Evolutionary conservation across 108 stramenopile species (phyloP), one percentile per base, ranked within the genome.

Genomic region (Discostella pseudostelligera): DNA sequence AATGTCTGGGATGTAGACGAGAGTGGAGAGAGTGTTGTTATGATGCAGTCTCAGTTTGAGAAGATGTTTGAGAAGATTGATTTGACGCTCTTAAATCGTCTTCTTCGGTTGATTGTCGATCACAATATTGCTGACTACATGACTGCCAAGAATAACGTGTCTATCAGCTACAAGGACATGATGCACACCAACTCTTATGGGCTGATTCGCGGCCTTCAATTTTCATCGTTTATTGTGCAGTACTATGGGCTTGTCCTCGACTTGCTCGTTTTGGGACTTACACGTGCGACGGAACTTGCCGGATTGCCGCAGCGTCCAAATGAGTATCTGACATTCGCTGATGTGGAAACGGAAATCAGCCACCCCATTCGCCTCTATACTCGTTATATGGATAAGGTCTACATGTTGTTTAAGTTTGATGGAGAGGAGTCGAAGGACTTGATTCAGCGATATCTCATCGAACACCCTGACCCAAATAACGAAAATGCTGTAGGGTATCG

Each of bases 41-140:
- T 99, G 81, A 59, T 99, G 68, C 92, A 99, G 79, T 84, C 95
- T 53, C 85, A 96, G 68, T 97, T 98, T 72, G 99, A 99, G 68
- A 96, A 96, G 64, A 94, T 98, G 64, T 97, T 90, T 78, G 97
- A 99, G 70, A 98, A 99, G 81, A 96, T 99, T 50, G 99, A 99
- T 69, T 66, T 99, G 40, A 98, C 97, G 7, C 73, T 99, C 35
- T 63, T 99, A 70, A 99, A 99, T 80, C 85, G 99, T 16, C 86
- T 99, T 16, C 75, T 99, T 60, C 88, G 97, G 13, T 83, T 99
- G 22, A 96, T 99, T 72, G 96, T 99, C 37, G 99, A 99, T 85
- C 99, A 99, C 81, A 99, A 98, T 80, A 97, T 99, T 66, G 97
- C 97, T 14, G 97, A 99, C 74, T 99, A 99, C 83, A 98, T 99